A percentile compares a stretch with the other conserved stretches of the same genome.
Conservation (phyloP, 106 monocot species). For the Platanthera zijinensis region DNA sequence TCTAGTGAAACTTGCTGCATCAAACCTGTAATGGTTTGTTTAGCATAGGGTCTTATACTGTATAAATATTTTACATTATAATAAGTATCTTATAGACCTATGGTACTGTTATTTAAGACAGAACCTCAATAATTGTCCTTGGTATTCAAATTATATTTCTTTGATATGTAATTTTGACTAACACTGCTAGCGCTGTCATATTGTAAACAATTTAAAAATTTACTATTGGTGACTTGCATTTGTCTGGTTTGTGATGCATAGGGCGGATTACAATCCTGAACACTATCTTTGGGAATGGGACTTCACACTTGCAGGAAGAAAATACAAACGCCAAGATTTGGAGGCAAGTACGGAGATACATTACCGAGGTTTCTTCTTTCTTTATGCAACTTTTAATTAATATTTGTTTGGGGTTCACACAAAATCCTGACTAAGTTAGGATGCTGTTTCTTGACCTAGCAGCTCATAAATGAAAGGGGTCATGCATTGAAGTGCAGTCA, state of each 20-base stretch:
- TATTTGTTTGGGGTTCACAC: background rate
- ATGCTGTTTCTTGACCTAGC: conserved; percentile 25
- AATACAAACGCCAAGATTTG: conserved; percentile 90
- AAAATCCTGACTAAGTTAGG: conserved; percentile 19
- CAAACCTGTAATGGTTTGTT: background rate
- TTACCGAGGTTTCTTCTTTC: conserved; percentile 42
- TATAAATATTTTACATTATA: background rate
- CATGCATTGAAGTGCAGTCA: conserved; percentile 89
- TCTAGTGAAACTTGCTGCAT: background rate
- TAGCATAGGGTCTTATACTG: background rate
- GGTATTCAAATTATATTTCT: background rate
- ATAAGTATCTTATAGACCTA: background rate
- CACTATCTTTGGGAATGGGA: conserved; percentile 96
- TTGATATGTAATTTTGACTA: background rate
- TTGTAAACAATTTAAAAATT: background rate
- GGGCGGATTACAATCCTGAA: conserved; percentile 94
- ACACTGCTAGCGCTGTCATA: background rate
- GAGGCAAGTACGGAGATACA: conserved; percentile 93
- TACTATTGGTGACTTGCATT: background rate
- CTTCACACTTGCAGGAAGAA: conserved; percentile 93
- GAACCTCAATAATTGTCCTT: background rate
- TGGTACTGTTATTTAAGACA: background rate
- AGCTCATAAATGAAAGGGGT: conserved; percentile 83
- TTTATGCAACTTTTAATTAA: conserved; percentile 15
- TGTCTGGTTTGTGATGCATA: conserved; percentile 29